Evolutionary conservation across 805 yeast species (phyloP).

Genomic region (Ogataea methanolica): DNA sequence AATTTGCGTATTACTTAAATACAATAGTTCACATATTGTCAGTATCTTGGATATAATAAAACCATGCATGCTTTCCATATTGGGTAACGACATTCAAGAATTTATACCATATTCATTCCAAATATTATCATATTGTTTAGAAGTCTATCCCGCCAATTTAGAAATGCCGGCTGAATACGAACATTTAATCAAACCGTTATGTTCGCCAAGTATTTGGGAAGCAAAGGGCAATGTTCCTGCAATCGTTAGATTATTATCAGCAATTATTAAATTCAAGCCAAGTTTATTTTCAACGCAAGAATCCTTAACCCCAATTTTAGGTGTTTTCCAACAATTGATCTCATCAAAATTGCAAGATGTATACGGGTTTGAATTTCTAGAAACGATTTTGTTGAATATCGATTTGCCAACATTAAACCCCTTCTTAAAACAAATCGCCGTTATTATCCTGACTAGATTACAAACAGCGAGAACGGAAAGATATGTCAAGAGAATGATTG

Average conservation of each 20-base stretch:
- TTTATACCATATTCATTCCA: constrained; percentile 92
- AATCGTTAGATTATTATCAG: constrained; percentile 69
- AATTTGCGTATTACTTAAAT: constrained; percentile 69
- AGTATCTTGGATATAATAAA: constrained; percentile 49
- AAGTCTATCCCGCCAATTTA: constrained; percentile 43
- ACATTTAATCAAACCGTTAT: constrained; percentile 69
- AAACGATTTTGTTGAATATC: constrained; percentile 56
- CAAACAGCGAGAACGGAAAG: constrained; percentile 80
- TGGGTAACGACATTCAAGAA: constrained; percentile 86
- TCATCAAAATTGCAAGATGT: constrained; percentile 78
- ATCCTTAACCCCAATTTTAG: constrained; percentile 72
- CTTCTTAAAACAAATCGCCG: constrained; percentile 67
- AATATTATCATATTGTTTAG: constrained; percentile 75
- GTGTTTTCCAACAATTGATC: constrained; percentile 92
- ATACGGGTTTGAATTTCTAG: constrained; percentile 81
- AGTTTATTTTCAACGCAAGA: constrained; percentile 33
- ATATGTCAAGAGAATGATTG: constrained; percentile 64
- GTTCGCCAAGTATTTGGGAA: constrained; percentile 94
- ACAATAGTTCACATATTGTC: constrained; percentile 31
- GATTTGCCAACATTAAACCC: constrained; percentile 46
- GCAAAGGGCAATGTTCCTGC: constrained; percentile 91
- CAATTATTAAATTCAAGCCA: constrained; percentile 53
- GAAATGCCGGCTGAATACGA: constrained; percentile 62
- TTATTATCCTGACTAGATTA: constrained; percentile 72
- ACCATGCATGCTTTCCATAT: constrained; percentile 61